Base-by-base conservation (phyloP, 2,329 filamentous ascomycete species). In the Microsporum audouinii region DNA sequence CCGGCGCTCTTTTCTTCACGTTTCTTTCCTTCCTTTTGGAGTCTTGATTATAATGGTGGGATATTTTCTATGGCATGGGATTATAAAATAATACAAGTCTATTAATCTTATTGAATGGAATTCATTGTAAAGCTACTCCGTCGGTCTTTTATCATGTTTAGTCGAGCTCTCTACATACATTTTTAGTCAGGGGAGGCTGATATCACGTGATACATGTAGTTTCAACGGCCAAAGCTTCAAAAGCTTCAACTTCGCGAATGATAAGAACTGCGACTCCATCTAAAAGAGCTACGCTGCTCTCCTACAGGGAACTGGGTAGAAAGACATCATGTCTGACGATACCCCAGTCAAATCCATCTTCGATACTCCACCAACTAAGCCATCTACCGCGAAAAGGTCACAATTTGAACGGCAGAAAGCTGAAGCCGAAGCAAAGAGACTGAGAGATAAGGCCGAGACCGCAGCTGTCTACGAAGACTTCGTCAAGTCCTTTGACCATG, bases 381-480 rank as follows among this genome's bases (percentile, higher is more conserved):
- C 51, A 17, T 55, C 51, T n/a, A 7, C 51, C 4, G 51, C 51
- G 64, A 94, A 91, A 75, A 89, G 94, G 71, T 95, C 90, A 23
- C 81, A 88, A 31, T 96, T 95, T 72, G 91, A 96, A 76, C 86
- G 87, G 68, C 88, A 95, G 72, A 90, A 88, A 73, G 89, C 89
- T 63, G 90, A 95, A 72, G 89, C 88, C 61, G 90, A 95, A 78
- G 90, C 89, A 29, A 96, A 96, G 76, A 86, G 88, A 62, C 82
- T 84, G 67, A 83, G 89, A 66, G 91, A 95, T 73, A 88, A 87
- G 69, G 89, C 87, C 66, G 91, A 96, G 75, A 95, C 89, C 5
- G 89, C 88, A 27, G 90, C 89, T 29, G 89, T 91, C 0, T 88
- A 91, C 72, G 85, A 90, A 67, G 89, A 92, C 66, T 96, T 96